Base-by-base conservation (phyloP, 2,329 filamentous ascomycete genomes). In the Esteya vermicola region DNA sequence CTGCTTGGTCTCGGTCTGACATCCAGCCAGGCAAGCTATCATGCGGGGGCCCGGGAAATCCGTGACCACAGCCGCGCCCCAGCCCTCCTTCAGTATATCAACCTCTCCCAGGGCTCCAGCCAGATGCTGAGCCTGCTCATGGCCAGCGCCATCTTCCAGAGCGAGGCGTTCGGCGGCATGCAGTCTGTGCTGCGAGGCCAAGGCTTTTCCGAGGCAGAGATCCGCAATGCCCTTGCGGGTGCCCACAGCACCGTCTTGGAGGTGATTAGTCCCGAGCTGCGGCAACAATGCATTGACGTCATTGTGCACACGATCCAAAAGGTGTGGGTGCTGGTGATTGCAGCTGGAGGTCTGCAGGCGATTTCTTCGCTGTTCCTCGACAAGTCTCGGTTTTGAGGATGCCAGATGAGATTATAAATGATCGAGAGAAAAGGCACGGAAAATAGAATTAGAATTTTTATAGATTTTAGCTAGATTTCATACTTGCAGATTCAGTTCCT, bases 1-100 rank as follows among this genome's bases (percentile, higher is more conserved):
- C 49, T 69, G 4, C 44, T 66, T 2, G 65, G 59, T 5, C 47
- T 62, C 7, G 64, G 64, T 6, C 48, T 51, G 1, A 60, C 62
- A 2, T 45, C 49, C 32, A 51, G 54, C 9, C 54, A 61, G 42
- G 52, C 56, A 1, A 50, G 50, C 10, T 64, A 58, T 46, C 49
- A 54, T 1, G 50, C 61, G n/a, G 54, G 52, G 1, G 51, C 52
- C 21, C 50, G 49, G 3, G 55, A 18, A 3, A 12, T 36, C 22
- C 22, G 22, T 6, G 20, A 18, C 4, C 45, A 52, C 6, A 38
- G 48, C 1, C 49, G 52, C 19, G 47, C 56, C 4, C 40, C 55
- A 3, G 44, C 52, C 10, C 51, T 51, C 3, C 54, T 62, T 33
- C 53, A 58, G 7, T 60, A 57, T 47, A 55, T 61, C 40, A 57